Evolutionary conservation across 2,329 filamentous ascomycete species (phyloP), one percentile per base, ranked within the genome.

Genomic region (Xylaria arbuscula): DNA sequence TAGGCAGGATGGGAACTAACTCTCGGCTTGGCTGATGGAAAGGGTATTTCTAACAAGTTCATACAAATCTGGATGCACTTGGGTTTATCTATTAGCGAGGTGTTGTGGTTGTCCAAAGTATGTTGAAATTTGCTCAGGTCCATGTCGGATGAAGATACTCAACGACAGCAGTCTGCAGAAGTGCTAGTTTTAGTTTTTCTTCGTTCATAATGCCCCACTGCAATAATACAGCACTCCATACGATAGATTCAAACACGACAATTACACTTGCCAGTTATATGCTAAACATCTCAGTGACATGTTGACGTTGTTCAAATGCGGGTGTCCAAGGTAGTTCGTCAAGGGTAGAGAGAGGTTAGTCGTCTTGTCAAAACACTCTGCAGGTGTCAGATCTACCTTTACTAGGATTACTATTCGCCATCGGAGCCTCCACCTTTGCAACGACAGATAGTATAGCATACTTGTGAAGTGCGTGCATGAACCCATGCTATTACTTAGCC

Each of bases 1-100:
- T 85, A 17, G 80, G 80, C 8, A 76, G 81, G 19, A 76, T 82
- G 61, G 75, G 73, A 8, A 66, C 72, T 3, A 77, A 72, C 60
- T 66, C 73, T 28, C 74, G 74, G 17, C 71, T 78, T 54, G 74
- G 74, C 40, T 78, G 64, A 75, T 13, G 53, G 24, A 36, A 19
- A 34, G 36, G 32, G 3, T 40, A 51, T 13, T 22, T 38, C 32
- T 42, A 10, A 8, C 17, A 48, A 24, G 6, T 54, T 22, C 55
- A 7, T 28, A 50, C 40, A 34, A 45, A 42, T 48, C n/a, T 55
- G 32, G 34, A 57, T 22, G 53, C 40, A 32, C n/a, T 10, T 58
- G 38, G 36, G 36, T 60, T 59, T 10, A 53, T 58, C 6, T 10
- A 62, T 64, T 64, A 70, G 70, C 70, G 68, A 72, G 70, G 70